Evolutionary conservation across 805 yeast genomes (phyloP), one percentile per base, ranked within the genome.

Genomic region (Candida takata): DNA sequence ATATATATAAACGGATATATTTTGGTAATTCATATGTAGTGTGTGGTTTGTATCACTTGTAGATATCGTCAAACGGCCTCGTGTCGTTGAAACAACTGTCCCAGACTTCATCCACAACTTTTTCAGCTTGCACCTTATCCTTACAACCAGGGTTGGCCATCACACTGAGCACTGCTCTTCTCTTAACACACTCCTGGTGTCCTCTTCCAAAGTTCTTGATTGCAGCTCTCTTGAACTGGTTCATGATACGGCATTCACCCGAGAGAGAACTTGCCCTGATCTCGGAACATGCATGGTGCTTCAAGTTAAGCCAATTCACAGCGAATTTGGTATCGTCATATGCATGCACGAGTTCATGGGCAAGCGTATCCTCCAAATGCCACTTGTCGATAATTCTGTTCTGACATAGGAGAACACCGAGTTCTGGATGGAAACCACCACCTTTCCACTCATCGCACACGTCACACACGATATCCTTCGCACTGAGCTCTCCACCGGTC

Each of bases 221-320:
- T 20, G 74, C 68, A 38, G 76, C 60, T 57, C 75, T 65, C 36
- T 62, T 62, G n/a, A 55, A 33, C 58, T 92, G 95, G 49, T 83
- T 84, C 75, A 80, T 73, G 49, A 90, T 77, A 20, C 97, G 72
- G 61, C 98, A 92, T 55, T 92, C 98, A 6, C 98, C 98, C 54
- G 95, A 82, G 16, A 92, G 67, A 47, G 86, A 79, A 9, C 94
- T 80, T 0, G 98, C 98, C 41, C 98, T 69, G 34, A 92, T 85
- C 58, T 92, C 98, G 1, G 97, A 80, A 58, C 98, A 92, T 1
- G 98, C 98, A 55, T 90, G 97, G 54, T 92, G 98, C 51, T 77
- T 74, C 53, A 92, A 64, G 58, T 90, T 76, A 37, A 70, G 52
- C 82, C 95, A 83, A 58, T 92, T 85, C 3, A 92, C 87, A 36